Evolutionary conservation across 1,284 basidiomycete species (phyloP), one percentile per base, ranked within the genome.

Genomic region (Microbotryum violaceum): DNA sequence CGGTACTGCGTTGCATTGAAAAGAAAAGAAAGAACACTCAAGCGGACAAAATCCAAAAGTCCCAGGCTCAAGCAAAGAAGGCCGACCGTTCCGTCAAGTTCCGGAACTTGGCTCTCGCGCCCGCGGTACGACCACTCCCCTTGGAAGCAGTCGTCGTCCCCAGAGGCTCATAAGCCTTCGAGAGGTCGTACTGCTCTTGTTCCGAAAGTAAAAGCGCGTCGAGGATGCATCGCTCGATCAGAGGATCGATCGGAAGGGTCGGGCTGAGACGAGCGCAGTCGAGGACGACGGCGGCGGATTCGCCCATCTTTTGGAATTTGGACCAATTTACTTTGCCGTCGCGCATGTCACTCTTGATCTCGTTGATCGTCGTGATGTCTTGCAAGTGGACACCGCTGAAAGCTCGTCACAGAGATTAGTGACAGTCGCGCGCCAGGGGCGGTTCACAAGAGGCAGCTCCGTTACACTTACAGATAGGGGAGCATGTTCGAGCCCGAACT

Each of bases 251-350:
- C 3, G 61, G 54, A 14, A 71, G 58, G 12, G 58, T 49, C 1
- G 72, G 71, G 8, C 70, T 63, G 4, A 67, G 44, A 0, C 63
- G 54, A 6, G 57, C 49, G 52, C 71, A 73, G 27, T 73, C 70
- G 27, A 70, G 58, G 8, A 74, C 68, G 21, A 70, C 62, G 8
- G 70, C 65, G 23, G 70, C 68, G 49, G 65, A 64, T 10, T 66
- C 59, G 21, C 64, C 70, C 49, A 74, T 68, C 46, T 73, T 71
- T 12, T 60, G 57, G 50, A 73, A 70, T 54, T 74, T 74, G 23
- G 62, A 68, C 70, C 72, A 73, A 52, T 74, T 74, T 37, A 73
- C 70, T n/a, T 68, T 68, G 18, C 71, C 71, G 57, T 71, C 68
- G 5, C 67, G 61, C 62, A 73, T 70, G 57, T 74, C 73, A 12